Percentiles rank a stretch among this genome's conserved stretches.
phyloP scores from a whole-genome alignment of 2,329 filamentous ascomycete genomes.

The Penicillium sp. region DNA sequence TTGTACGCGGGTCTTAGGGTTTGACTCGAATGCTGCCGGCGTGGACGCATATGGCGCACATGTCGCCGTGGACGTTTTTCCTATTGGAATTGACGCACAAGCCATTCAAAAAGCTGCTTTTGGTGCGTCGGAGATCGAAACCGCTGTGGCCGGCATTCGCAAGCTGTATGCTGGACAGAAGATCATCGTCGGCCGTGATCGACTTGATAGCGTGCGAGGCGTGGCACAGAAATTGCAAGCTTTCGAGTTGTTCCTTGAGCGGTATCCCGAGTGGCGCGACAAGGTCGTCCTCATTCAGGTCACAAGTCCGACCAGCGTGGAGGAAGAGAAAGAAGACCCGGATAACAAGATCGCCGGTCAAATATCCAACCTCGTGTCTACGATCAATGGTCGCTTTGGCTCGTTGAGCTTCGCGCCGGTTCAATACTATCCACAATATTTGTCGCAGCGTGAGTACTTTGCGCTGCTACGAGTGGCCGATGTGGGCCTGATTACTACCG shows the following conservation, averaged over 20 bases:
- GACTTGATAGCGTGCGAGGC: constrained; percentile 86
- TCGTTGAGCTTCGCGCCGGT: constrained; percentile 85
- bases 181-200: constrained; percentile 88
- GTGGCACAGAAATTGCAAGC: constrained; percentile 95
- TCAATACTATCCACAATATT: constrained; percentile 90
- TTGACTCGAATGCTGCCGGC: constrained; percentile 75
- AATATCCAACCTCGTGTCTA: constrained; percentile 82
- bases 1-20: constrained; percentile 85
- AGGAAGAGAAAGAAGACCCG: constrained; percentile 68
- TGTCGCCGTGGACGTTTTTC: constrained; percentile 87
- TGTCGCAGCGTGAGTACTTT: constrained; percentile 86
- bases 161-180: constrained; percentile 82
- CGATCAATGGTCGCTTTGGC: constrained; percentile 86
- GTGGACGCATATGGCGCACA: constrained; percentile 85
- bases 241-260: constrained; percentile 84
- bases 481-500: constrained; percentile 89
- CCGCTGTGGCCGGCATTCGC: constrained; percentile 65
- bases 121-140: constrained; percentile 61
- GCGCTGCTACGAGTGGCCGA: constrained; percentile 85
- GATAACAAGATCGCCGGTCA: constrained; percentile 79
- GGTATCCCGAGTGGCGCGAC: constrained; percentile 85
- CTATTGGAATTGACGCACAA: constrained; percentile 86
- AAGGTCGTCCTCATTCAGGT: constrained; percentile 93
- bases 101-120: constrained; percentile 72
- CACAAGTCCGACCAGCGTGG: constrained; percentile 76